These are phyloP conservation scores for Hysterangium stoloniferum DNA, from an alignment of 768 basidiomycete genomes.

Conservation along the genomic window DNA sequence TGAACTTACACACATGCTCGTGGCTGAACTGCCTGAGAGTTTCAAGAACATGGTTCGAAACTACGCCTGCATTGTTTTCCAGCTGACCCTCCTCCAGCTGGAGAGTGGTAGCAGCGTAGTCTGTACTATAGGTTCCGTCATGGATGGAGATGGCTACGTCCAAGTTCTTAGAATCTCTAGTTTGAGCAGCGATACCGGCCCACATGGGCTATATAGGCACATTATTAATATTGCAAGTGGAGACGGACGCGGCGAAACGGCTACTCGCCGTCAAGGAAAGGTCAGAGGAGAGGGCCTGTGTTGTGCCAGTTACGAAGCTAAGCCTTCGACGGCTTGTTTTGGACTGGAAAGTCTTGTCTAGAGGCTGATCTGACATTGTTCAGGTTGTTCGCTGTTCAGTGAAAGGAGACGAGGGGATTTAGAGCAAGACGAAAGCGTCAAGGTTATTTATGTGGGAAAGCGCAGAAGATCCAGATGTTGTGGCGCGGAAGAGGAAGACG, in stretches of 20 bases:
- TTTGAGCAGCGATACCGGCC: conserved; percentile 62
- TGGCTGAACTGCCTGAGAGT: conserved; percentile 62
- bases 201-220: conserved; percentile 64
- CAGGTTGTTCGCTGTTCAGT: too few species aligned
- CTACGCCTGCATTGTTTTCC: conserved; percentile 47
- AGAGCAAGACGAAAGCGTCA: background rate
- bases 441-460: background rate
- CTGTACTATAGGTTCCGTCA: conserved; percentile 80
- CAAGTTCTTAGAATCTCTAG: conserved; percentile 51
- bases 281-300: conserved; percentile 6
- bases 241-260: background rate
- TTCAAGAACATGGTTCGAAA: conserved; percentile 58
- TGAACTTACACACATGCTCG: conserved; percentile 80
- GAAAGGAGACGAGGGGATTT: too few species aligned
- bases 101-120: conserved; percentile 55
- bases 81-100: conserved; percentile 44
- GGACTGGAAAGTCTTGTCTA: background rate
- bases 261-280: conserved; percentile 6
- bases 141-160: conserved; percentile 77
- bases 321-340: conserved; percentile 9
- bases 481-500: too few species aligned
- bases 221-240: conserved; percentile 10
- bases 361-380: background rate
- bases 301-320: conserved; percentile 3
- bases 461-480: too few species aligned